Conservation (phyloP, 352 stramenopile genomes). For the Globisporangium okanoganense region DNA sequence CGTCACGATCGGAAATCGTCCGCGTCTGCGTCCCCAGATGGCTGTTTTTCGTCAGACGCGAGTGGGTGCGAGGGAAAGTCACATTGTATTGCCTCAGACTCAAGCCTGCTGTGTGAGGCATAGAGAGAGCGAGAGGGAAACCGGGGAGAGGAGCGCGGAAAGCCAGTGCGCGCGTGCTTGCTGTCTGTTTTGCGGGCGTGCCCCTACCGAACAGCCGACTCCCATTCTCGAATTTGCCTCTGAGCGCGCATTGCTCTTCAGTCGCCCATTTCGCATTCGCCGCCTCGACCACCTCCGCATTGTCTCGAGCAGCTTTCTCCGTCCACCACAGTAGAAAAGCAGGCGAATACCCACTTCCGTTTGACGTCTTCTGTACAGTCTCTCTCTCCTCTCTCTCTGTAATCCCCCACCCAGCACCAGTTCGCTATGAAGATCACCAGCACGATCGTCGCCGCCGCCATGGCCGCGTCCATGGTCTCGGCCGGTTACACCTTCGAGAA, state of each 20-base stretch:
- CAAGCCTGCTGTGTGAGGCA: background rate
- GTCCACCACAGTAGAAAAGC: conserved; percentile 4
- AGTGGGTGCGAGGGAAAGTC: background rate
- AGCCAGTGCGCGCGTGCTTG: background rate
- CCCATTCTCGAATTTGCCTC: conserved; percentile 12
- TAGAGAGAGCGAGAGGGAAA: conserved; percentile 1
- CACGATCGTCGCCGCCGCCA: conserved; percentile 12
- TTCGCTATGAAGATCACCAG: conserved; percentile 10
- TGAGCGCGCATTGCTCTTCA: conserved; percentile 10
- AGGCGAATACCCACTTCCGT: conserved; percentile 5
- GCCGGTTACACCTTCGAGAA: conserved; percentile 10
- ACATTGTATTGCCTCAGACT: background rate
- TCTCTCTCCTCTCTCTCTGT: conserved; percentile 4
- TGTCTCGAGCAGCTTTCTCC: conserved; percentile 2
- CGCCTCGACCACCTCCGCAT: conserved; percentile 3
- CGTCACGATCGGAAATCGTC: background rate
- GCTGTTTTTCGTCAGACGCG: conserved; percentile 1
- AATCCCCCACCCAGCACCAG: background rate
- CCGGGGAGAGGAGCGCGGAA: background rate
- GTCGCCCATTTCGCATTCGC: conserved; percentile 11
- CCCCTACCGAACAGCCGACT: background rate
- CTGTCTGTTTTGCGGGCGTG: background rate
- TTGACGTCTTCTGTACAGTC: conserved; percentile 3
- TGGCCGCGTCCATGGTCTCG: conserved; percentile 10
- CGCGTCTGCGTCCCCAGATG: background rate